Conservation (phyloP, 768 basidiomycete genomes). For the Amanita fuliginea region DNA sequence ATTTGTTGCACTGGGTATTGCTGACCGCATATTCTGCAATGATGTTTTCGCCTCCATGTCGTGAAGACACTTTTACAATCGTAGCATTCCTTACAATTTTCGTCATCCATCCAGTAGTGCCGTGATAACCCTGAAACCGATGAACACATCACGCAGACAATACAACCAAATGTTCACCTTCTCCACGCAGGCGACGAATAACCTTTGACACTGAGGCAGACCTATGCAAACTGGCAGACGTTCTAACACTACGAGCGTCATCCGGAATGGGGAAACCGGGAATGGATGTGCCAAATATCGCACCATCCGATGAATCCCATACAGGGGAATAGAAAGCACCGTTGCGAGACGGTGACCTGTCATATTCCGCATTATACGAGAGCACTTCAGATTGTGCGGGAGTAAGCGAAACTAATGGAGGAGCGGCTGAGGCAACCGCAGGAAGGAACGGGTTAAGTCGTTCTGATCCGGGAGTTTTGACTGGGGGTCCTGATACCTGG, state of each 20-base stretch:
- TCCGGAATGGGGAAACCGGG: conserved; percentile 91
- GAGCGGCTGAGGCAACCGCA: conserved; percentile 50
- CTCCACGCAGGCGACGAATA: conserved; percentile 81
- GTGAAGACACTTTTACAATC: conserved; percentile 94
- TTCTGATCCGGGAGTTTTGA: conserved; percentile 37
- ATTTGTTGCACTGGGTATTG: conserved; percentile 3
- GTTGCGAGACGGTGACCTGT: conserved; percentile 44
- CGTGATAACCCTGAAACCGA: conserved; percentile 58
- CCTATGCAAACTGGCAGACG: conserved; percentile 56
- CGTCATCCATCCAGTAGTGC: conserved; percentile 99
- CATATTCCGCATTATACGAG: conserved; percentile 55
- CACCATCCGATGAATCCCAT: conserved; percentile 44
- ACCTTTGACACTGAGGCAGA: conserved; percentile 86
- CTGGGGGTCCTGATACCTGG: conserved; percentile 35
- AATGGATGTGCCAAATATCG: conserved; percentile 61
- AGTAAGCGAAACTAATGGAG: conserved; percentile 76
- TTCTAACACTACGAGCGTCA: conserved; percentile 81
- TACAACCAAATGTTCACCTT: conserved; percentile 39
- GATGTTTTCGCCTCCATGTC: conserved; percentile 91
- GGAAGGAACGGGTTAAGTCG: conserved; percentile 47
- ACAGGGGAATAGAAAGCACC: conserved; percentile 39
- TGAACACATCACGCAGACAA: conserved; percentile 1
- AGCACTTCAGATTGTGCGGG: conserved; percentile 76
- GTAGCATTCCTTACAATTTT: conserved; percentile 90
- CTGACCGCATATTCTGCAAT: conserved; percentile 93